phyloP scores from a whole-genome alignment of 164 flowering plant species.

The Chloranthus sessilifolius region DNA sequence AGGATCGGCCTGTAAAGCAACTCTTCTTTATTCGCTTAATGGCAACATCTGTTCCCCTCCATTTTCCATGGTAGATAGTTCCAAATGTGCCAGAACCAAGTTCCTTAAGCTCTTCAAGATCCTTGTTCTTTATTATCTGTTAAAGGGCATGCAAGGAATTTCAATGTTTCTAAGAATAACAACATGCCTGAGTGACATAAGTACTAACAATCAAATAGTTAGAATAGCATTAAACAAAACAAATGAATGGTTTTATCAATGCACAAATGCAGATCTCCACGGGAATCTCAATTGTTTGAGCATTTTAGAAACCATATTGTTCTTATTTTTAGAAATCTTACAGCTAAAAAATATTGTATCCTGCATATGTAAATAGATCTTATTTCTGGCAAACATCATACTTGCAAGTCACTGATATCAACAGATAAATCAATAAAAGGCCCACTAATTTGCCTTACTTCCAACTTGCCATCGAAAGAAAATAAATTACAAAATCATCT shows the following conservation, averaged over 20 bases:
- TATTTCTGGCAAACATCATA: conserved; percentile 9
- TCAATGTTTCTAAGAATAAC: too few species aligned
- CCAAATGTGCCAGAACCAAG: conserved; percentile 96
- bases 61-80: conserved; percentile 94
- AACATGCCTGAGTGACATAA: too few species aligned
- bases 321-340: too few species aligned
- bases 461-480: conserved; percentile 53
- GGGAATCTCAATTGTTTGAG: too few species aligned
- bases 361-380: too few species aligned
- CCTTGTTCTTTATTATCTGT: conserved; percentile 78
- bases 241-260: too few species aligned
- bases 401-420: conserved; percentile 82
- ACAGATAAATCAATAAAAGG: conserved; percentile 53
- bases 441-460: conserved; percentile 28
- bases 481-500: too few species aligned
- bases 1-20: conserved; percentile 88
- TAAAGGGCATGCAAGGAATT: not conserved
- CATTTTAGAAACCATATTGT: too few species aligned
- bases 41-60: conserved; percentile 96
- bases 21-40: conserved; percentile 89
- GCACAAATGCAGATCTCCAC: too few species aligned
- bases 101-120: conserved; percentile 89
- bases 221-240: too few species aligned
- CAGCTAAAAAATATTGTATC: too few species aligned
- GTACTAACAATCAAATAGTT: too few species aligned